Conservation (phyloP, 805 yeast genomes). For the Candida nanaspora region DNA sequence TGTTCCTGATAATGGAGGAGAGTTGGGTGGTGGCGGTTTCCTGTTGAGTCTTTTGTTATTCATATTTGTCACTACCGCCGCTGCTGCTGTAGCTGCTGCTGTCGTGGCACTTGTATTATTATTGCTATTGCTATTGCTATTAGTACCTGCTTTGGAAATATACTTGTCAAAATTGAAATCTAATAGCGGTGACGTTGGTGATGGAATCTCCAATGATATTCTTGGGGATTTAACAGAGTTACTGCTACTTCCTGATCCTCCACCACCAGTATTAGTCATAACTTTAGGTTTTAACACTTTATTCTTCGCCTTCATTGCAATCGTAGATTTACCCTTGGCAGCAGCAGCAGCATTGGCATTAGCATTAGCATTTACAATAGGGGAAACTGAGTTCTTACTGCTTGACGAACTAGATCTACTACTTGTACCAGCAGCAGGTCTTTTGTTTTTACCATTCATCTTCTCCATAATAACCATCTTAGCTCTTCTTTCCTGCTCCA, state of each 20-base stretch:
- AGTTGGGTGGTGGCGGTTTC: conserved; percentile 11
- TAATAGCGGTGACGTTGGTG: conserved; percentile 11
- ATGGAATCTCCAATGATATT: conserved; percentile 8
- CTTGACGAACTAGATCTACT: too few species aligned
- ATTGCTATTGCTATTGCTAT: background rate
- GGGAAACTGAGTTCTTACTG: too few species aligned
- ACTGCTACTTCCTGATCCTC: background rate
- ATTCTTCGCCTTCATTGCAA: too few species aligned
- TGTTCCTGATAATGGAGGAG: conserved; percentile 5
- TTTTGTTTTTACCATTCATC: background rate
- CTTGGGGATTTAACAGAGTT: conserved; percentile 6
- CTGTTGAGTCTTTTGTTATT: conserved; percentile 1
- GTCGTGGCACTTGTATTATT: background rate
- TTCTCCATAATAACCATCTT: conserved; percentile 11
- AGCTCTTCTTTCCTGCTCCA: conserved; percentile 38
- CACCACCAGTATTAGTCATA: background rate
- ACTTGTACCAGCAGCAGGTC: too few species aligned
- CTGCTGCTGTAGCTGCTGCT: background rate
- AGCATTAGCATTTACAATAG: too few species aligned
- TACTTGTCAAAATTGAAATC: conserved; percentile 6
- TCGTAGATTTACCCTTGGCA: too few species aligned
- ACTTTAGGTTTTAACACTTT: too few species aligned
- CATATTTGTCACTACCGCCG: background rate
- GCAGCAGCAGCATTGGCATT: too few species aligned
- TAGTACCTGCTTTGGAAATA: background rate